phyloP scores from a whole-genome alignment of 495 filamentous ascomycete genomes.

The Bacidia rubella region DNA sequence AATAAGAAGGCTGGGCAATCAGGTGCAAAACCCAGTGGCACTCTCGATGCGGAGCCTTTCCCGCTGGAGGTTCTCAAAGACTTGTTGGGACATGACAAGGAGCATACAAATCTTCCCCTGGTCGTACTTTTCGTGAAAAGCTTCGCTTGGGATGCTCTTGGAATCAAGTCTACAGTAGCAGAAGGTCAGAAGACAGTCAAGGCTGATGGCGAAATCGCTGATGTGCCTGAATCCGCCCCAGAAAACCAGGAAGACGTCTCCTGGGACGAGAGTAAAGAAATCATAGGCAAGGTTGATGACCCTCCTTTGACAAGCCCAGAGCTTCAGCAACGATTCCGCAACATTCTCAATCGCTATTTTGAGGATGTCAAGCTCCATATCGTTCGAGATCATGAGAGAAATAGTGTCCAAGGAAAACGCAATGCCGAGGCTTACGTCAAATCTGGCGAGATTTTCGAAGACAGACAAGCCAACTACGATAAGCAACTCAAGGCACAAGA shows the following conservation, averaged over 20 bases:
- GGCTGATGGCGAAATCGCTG: slow-evolving; percentile 55
- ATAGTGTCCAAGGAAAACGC: slow-evolving; percentile 68
- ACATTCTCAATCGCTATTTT: slow-evolving; percentile 78
- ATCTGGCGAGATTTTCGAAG: slow-evolving; percentile 96
- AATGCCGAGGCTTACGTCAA: slow-evolving; percentile 98
- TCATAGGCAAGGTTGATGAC: slow-evolving; percentile 36
- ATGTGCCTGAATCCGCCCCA: slow-evolving; percentile 38
- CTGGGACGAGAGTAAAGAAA: slow-evolving; percentile 26
- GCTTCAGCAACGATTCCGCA: slow-evolving; percentile 73
- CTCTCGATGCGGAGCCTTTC: slow-evolving; percentile 60
- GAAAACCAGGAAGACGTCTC: slow-evolving; percentile 31
- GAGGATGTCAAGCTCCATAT: slow-evolving; percentile 88
- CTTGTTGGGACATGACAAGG: slow-evolving; percentile 79
- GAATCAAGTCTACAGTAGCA: slow-evolving; percentile 49
- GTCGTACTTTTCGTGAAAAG: slow-evolving; percentile 90
- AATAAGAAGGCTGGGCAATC: slow-evolving; percentile 44
- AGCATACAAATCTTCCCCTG: slow-evolving; percentile 81
- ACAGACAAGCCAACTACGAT: slow-evolving; percentile 90
- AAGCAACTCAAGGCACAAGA: slow-evolving; percentile 85
- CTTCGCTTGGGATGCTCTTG: slow-evolving; percentile 91
- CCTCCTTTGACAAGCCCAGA: slow-evolving; percentile 61
- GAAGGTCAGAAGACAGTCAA: slow-evolving; percentile 75
- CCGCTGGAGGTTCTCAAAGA: slow-evolving; percentile 95
- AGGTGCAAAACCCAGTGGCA: slow-evolving; percentile 30
- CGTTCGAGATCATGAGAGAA: slow-evolving; percentile 74